Evolutionary conservation across 2,329 filamentous ascomycete genomes (phyloP).

Genomic region (Rasamsonia emersonii): DNA sequence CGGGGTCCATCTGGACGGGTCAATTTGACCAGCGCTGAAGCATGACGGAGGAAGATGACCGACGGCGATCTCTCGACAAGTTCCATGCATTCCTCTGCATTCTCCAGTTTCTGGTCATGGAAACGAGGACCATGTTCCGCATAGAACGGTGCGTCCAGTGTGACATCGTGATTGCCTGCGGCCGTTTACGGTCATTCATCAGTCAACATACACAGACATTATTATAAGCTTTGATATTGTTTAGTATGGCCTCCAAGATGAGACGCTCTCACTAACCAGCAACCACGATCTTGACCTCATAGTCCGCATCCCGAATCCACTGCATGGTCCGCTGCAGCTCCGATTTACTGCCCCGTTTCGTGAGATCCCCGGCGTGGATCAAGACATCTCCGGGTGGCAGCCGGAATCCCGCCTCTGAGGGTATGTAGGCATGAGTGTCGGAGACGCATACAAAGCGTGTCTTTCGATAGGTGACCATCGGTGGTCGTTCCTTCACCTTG

Average conservation of each 20-base stretch:
- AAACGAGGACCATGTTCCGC: slow-evolving; percentile 31
- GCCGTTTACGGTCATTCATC: no score
- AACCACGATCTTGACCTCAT: slow-evolving; percentile 47
- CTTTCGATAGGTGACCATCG: slow-evolving; percentile 20
- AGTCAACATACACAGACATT: slow-evolving; percentile 1
- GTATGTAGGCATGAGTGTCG: slow-evolving; percentile 49
- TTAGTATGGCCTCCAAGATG: neutral
- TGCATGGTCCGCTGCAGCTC: slow-evolving; percentile 45
- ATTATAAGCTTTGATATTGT: neutral
- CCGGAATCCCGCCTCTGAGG: slow-evolving; percentile 39
- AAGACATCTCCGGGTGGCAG: slow-evolving; percentile 49
- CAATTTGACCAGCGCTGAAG: slow-evolving; percentile 37
- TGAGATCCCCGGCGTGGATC: slow-evolving; percentile 52
- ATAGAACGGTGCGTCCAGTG: slow-evolving; percentile 44
- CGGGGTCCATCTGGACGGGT: slow-evolving; percentile 36
- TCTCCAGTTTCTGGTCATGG: slow-evolving; percentile 38
- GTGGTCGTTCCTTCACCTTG: slow-evolving; percentile 10
- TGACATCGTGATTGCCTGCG: slow-evolving; percentile 51
- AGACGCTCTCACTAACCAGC: slow-evolving; percentile 41
- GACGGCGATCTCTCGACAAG: slow-evolving; percentile 33
- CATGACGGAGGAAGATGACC: slow-evolving; percentile 46
- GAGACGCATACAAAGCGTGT: slow-evolving; percentile 52
- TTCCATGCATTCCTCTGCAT: slow-evolving; percentile 35
- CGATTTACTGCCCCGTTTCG: slow-evolving; percentile 44
- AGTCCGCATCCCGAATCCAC: slow-evolving; percentile 47